Evolutionary conservation across 768 basidiomycete genomes (phyloP).

Genomic region (Phaffia tasmanica): DNA sequence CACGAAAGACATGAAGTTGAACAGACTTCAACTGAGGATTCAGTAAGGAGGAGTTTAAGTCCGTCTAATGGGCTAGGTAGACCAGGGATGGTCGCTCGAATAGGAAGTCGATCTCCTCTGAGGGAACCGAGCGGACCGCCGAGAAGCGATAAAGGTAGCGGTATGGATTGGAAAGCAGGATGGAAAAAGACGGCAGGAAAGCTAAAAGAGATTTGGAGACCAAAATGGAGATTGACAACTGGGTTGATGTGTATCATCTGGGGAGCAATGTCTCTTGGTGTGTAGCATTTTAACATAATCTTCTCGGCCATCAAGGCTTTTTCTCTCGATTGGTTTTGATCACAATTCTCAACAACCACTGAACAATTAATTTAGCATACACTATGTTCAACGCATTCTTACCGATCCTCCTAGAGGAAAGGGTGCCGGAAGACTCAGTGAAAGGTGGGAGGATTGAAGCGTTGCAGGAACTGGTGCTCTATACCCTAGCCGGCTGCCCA

Average conservation of each 20-base stretch:
- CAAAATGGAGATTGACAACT: slow-evolving; percentile 67
- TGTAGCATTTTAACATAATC: slow-evolving; percentile 28
- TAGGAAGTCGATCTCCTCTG: neutral
- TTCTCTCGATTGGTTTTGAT: neutral
- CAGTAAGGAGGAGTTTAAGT: neutral
- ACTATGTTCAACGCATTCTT: slow-evolving; percentile 91
- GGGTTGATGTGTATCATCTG: slow-evolving; percentile 68
- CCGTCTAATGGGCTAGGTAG: neutral
- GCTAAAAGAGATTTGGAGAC: slow-evolving; percentile 56
- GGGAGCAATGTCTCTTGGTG: slow-evolving; percentile 66
- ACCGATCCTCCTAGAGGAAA: slow-evolving; percentile 69
- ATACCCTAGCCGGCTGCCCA: slow-evolving; percentile 71
- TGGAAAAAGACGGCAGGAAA: slow-evolving; percentile 34
- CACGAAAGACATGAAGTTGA: neutral
- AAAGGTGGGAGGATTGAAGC: slow-evolving; percentile 45
- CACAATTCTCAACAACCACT: neutral
- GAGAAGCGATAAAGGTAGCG: slow-evolving; percentile 1
- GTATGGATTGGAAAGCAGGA: neutral
- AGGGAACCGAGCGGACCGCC: neutral
- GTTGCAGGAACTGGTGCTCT: slow-evolving; percentile 76
- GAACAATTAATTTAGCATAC: slow-evolving; percentile 45
- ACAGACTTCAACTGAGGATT: neutral
- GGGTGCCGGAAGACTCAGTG: slow-evolving; percentile 31
- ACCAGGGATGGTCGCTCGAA: neutral
- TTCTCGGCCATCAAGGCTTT: neutral